Base-by-base conservation (phyloP, 208 protist species). In the Leishmania major region DNA sequence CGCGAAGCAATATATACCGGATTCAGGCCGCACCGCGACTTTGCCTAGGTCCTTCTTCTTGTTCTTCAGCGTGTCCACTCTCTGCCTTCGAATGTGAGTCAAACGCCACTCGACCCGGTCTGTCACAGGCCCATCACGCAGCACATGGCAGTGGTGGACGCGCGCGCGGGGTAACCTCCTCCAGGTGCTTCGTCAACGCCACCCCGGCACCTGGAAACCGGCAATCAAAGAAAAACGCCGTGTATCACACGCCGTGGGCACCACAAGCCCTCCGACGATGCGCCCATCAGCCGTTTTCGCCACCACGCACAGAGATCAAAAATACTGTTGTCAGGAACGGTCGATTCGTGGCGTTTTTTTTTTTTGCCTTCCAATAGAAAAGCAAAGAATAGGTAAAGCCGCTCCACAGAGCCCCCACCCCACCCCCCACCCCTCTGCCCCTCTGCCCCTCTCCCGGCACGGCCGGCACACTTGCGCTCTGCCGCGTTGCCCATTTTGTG, bases 181-280 rank as follows among this genome's bases (percentile, higher is more conserved):
- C 78, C 1, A 71, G 73, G 8, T 37, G 57, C 53, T 80, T 78
- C 66, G 84, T 59, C 49, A 80, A 62, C 43, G 76, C n/a, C 11
- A 74, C 82, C 22, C 84, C 81, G 10, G 82, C 77, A n/a, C 84
- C 81, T n/a, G 64, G 80, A 13, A 83, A 73, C 3, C 75, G 73
- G 35, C 75, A 79, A 88, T 70, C n/a, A 77, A 47, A 25, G 25
- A 49, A 19, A 86, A 22, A 62, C 76, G 75, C 72, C 81, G 47
- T 57, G 78, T 77, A 69, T 62, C 69, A 75, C 77, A 86, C 43
- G 53, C 74, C 0, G 40, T 80, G 47, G 45, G 47, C 45, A 67
- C 80, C 10, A 76, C 53, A 22, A 84, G 57, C 47, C 75, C 62
- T 1, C 70, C 79, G 2, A 28, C 80, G 19, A 84, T 57, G 62